Base-by-base conservation (phyloP, 2,329 filamentous ascomycete genomes). In the Boeremia lycopersici region DNA sequence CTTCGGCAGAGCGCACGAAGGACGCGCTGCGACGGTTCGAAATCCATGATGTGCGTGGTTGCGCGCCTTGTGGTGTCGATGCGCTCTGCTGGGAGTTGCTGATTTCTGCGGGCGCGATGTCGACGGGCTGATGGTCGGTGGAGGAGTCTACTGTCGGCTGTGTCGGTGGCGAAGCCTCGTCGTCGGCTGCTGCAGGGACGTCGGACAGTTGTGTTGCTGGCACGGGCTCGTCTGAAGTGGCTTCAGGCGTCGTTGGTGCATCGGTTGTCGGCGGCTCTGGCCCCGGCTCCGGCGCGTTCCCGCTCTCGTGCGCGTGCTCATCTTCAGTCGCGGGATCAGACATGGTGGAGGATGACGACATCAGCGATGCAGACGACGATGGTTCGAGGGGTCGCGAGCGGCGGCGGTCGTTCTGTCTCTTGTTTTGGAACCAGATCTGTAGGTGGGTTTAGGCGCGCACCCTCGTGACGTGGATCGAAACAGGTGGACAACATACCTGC, bases 391-490 rank as follows among this genome's bases (percentile, higher is more conserved):
- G 92, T 64, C 90, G 89, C 50, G 91, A 91, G 79, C 93, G 96
- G 63, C 93, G 86, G 66, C 93, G 86, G 74, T 96, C 91, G 76
- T 96, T 96, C 75, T 98, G 93, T 28, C 59, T 49, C 48, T 59
- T 56, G 41, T 97, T 97, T 71, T 97, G 93, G 77, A 97, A 97
- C 93, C 93, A 98, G 67, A 97, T 96, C 93, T 97, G 64, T 38
- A 39, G 33, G 54, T 38, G 53, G 67, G 64, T 63, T 64, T 57
- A 54, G 59, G 51, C 61, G 60, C 71, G 61, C 60, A 43, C 57
- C 56, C 60, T 59, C 55, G 64, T 67, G 67, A 71, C 67, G 62
- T 64, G 60, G 57, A 58, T 47, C 33, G 55, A 53, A 57, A 40
- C 60, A 45, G 47, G 39, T 48, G 54, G 53, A 35, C 41, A 23